Base-by-base conservation (phyloP, 2,329 filamentous ascomycete species). In the Nemania sp. region DNA sequence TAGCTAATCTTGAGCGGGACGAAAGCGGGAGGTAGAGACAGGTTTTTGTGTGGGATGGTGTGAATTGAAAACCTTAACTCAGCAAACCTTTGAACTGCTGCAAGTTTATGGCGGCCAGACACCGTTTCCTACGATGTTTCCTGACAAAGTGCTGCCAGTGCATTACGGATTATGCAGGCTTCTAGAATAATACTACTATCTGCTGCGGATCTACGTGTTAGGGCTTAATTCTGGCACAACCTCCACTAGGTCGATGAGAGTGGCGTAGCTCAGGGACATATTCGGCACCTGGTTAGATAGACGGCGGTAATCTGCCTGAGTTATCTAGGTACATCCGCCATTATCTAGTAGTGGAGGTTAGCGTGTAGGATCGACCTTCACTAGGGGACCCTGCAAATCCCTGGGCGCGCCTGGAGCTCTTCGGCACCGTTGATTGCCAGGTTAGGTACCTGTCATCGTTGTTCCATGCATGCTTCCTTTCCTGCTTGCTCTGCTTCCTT, bases 401-500 rank as follows among this genome's bases (percentile, higher is more conserved):
- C 49, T 41, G 47, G 54, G 41, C 26, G 49, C 43, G 51, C 64
- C 59, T 64, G 55, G 66, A 61, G 57, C 32, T 65, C 26, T 43
- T 67, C 61, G 56, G 49, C 51, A 56, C 51, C 35, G 61, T 58
- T 55, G 49, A 41, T 27, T 65, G 24, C 60, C 38, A n/a, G 20
- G 47, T 27, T 27, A 51, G 20, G 22, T 51, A 27, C 8, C n/a
- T 51, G 20, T n/a, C 27, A 45, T 62, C 22, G 24, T 61, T 24
- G 27, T 67, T 67, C 65, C 61, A 58, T 58, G 62, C 66, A 62
- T 65, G 66, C 66, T 65, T 65, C 60, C 58, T 68, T 38, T 65
- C 43, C 64, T 22, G 56, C 41, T 45, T 45, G 54, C 58, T 68
- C 43, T 65, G 51, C 56, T 57, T 61, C 56, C 52, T 52, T 68